Conservation (phyloP, 1,284 basidiomycete species). For the Microbotryomycetes sp. region DNA sequence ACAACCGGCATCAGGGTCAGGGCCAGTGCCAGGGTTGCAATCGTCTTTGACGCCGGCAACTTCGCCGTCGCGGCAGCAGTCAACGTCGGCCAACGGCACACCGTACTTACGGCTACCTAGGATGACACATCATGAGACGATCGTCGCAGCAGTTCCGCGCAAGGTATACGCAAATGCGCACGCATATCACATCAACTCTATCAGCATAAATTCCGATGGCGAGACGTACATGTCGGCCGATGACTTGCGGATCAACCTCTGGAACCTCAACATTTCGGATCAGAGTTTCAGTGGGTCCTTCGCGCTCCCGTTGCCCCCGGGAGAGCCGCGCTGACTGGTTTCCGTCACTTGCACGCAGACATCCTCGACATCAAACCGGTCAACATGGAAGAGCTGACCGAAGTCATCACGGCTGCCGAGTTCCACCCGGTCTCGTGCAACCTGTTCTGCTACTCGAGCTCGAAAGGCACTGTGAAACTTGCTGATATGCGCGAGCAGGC, state of each 20-base stretch:
- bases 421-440: slow-evolving; percentile 98
- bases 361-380: slow-evolving; percentile 99
- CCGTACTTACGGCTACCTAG: slow-evolving; percentile 68
- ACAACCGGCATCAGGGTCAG: slow-evolving; percentile 20
- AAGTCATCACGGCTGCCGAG: slow-evolving; percentile 98
- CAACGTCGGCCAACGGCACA: slow-evolving; percentile 30
- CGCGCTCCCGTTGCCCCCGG: neutral
- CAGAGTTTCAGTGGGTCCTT: slow-evolving; percentile 88
- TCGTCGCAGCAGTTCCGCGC: slow-evolving; percentile 94
- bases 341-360: slow-evolving; percentile 50
- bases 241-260: slow-evolving; percentile 92
- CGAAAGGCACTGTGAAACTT: slow-evolving; percentile 98
- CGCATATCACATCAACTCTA: slow-evolving; percentile 99
- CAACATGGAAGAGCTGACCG: slow-evolving; percentile 99
- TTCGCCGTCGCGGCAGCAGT: slow-evolving; percentile 39
- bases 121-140: slow-evolving; percentile 91
- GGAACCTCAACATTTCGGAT: slow-evolving; percentile 98
- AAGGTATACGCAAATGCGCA: slow-evolving; percentile 99
- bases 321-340: neutral
- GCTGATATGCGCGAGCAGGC: slow-evolving; percentile 99
- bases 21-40: slow-evolving; percentile 39
- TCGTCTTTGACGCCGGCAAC: slow-evolving; percentile 58
- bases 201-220: slow-evolving; percentile 97
- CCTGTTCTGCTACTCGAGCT: slow-evolving; percentile 98
- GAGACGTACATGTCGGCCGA: slow-evolving; percentile 99